These are phyloP conservation scores for Aspergillus leporis DNA, from an alignment of 495 filamentous ascomycete genomes.

Conservation along the genomic window DNA sequence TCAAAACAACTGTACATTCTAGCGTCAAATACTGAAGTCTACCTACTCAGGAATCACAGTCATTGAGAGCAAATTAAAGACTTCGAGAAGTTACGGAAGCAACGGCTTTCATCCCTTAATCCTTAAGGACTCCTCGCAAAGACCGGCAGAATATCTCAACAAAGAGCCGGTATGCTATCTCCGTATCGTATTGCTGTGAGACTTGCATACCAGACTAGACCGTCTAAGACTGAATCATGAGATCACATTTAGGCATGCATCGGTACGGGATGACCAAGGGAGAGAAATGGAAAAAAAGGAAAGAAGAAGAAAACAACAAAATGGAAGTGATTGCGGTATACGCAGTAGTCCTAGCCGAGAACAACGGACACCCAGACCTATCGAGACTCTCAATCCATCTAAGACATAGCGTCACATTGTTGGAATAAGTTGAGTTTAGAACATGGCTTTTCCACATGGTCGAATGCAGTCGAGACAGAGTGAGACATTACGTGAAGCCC, in stretches of 20 bases:
- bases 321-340: background rate
- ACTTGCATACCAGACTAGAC: background rate
- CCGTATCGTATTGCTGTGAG: background rate
- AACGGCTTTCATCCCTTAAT: no score
- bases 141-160: background rate
- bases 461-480: no score
- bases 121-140: background rate
- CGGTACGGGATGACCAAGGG: background rate
- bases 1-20: background rate
- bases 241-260: background rate
- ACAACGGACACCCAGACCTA: no score
- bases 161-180: background rate
- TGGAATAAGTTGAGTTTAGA: no score
- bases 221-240: background rate
- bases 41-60: background rate
- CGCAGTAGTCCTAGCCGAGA: no score
- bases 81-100: background rate
- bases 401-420: no score
- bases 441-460: no score
- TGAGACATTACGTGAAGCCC: no score
- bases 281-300: background rate
- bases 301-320: background rate
- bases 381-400: no score
- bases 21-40: background rate
- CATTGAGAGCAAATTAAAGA: background rate